Evolutionary conservation across 1,284 basidiomycete species (phyloP), one percentile per base, ranked within the genome.

Genomic region (Irpex rosettiformis): DNA sequence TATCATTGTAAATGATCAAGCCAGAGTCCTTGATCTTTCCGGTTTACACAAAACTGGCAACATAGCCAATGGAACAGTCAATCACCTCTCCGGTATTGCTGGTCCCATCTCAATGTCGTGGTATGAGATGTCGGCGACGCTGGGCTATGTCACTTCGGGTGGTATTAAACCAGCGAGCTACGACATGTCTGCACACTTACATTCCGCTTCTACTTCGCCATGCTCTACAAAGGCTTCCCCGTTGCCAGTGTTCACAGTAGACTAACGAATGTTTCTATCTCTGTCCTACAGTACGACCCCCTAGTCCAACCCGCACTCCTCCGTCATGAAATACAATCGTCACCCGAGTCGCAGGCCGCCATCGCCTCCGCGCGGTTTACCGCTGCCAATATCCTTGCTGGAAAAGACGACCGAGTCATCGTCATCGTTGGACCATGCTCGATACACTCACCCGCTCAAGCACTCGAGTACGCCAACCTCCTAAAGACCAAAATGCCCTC

Each of bases 391-490:
- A 85, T 96, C 65, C 79, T 96, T 45, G 84, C 89, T 3, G 93
- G 94, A 25, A 82, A 85, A 51, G 94, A 96, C 68, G 89, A 93
- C 66, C 85, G 94, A 53, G 64, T 98, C 1, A 79, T 98, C 53
- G 94, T 97, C 69, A 81, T 98, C 66, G 91, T 97, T 62, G 96
- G 96, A 3, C 96, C 96, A 18, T 99, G 96, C 79, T 96, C 93
- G 2, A 97, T 99, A 65, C 96, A 99, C 74, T 92, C 88, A 28
- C 76, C 93, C 3, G 85, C 89, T 52, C 92, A 96, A 72, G 96
- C 96, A 3, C 75, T 95, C 61, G 92, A 95, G 71, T 99, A 99
- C 72, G 96, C 95, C 29, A 77, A 78, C 28, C 79, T 87, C 40
- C 82, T 97, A 67, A 88, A 86, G 67, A 76, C 79, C 1, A 88